phyloP scores from a whole-genome alignment of 345 rosid species.

The Bruguiera sexangula region DNA sequence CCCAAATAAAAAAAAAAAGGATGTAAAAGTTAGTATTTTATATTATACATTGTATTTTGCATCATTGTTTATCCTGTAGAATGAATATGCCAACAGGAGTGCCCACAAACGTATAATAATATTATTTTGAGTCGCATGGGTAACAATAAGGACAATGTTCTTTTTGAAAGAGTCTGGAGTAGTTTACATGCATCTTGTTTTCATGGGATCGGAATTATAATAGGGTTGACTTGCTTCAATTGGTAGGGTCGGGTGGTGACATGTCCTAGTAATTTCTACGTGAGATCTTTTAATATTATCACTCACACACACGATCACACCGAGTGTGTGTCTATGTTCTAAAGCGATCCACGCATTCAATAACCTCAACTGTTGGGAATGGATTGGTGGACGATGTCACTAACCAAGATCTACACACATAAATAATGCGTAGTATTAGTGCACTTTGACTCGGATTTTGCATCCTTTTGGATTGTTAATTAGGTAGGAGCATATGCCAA shows the following conservation, averaged over 20 bases:
- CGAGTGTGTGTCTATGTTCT: not conserved
- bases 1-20: no score
- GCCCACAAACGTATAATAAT: no score
- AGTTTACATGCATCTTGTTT: no score
- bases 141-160: no score
- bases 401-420: slow-evolving; percentile 6
- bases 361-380: not conserved
- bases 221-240: slow-evolving; percentile 9
- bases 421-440: slow-evolving; percentile 23
- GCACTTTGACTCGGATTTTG: slow-evolving; percentile 18
- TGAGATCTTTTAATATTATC: not conserved
- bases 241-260: slow-evolving; percentile 1
- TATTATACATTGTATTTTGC: no score
- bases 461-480: not conserved
- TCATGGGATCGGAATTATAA: no score
- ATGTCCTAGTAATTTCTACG: not conserved
- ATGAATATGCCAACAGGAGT: no score
- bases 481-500: not conserved
- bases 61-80: no score
- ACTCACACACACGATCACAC: no score
- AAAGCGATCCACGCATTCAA: not conserved
- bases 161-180: no score
- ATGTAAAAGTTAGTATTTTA: no score
- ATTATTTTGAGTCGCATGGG: no score
- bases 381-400: slow-evolving; percentile 19